Evolutionary conservation across 23 red algal genomes (phyloP).

Genomic region (Gracilaria vermiculophylla): DNA sequence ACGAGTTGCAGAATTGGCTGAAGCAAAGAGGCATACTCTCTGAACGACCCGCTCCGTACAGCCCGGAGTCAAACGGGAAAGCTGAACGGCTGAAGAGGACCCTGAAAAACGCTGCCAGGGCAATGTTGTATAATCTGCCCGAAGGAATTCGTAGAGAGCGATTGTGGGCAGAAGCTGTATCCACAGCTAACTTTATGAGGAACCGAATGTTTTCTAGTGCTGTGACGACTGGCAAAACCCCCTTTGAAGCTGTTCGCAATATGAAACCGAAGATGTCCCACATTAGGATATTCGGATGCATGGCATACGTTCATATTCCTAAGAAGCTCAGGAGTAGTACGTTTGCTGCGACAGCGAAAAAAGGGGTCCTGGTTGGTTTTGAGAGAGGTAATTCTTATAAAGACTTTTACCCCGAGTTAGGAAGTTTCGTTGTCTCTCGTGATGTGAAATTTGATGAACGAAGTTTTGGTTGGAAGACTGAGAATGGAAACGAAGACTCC

Average conservation of each 20-base stretch:
- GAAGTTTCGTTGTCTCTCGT: not conserved
- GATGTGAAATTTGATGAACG: not conserved
- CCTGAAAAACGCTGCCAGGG: not conserved
- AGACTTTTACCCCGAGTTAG: not conserved
- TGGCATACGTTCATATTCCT: constrained; percentile 2
- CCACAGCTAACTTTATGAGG: not conserved
- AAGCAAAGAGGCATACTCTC: not conserved
- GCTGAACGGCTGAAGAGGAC: constrained; percentile 1
- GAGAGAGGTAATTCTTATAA: constrained; percentile 3
- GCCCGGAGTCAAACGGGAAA: constrained; percentile 20
- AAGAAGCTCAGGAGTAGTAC: not conserved
- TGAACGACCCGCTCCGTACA: constrained; percentile 10
- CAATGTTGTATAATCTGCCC: not conserved
- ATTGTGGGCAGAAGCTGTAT: not conserved
- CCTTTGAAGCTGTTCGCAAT: not conserved
- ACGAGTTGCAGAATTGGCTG: constrained; percentile 8
- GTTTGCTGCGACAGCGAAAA: not conserved
- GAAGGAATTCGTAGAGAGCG: not conserved
- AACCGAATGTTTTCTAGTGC: not conserved
- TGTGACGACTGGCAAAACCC: not conserved
- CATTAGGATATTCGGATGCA: constrained; percentile 11
- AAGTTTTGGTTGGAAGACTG: not conserved
- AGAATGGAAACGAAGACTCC: too few relatives aligned
- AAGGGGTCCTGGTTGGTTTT: constrained; percentile 32
- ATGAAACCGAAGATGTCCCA: not conserved